A percentile compares a stretch with the other conserved stretches of the same genome.
These are phyloP conservation scores for Pseudogymnoascus sp. DNA, from an alignment of 2,329 filamentous ascomycete genomes.

Conservation along the genomic window DNA sequence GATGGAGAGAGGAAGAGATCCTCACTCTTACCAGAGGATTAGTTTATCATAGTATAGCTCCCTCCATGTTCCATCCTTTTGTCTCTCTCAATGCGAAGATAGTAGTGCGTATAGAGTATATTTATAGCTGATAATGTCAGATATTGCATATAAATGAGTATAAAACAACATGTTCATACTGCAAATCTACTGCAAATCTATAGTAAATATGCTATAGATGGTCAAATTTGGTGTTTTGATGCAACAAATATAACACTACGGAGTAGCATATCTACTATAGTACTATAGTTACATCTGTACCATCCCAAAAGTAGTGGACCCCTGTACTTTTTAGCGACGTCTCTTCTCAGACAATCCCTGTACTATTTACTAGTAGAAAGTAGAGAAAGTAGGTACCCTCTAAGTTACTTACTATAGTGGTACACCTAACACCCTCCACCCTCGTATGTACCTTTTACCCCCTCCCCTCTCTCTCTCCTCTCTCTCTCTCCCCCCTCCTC, in stretches of 20 bases:
- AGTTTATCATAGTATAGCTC: neutral
- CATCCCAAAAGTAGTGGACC: neutral
- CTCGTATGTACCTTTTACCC: neutral
- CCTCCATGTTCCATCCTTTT: neutral
- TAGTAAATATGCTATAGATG: too few relatives aligned
- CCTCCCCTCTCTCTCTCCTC: neutral
- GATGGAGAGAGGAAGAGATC: neutral
- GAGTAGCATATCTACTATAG: too few relatives aligned
- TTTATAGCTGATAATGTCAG: neutral
- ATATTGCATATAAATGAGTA: neutral
- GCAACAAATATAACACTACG: too few relatives aligned
- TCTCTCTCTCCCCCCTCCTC: neutral
- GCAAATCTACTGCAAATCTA: too few relatives aligned
- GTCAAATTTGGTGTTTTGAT: too few relatives aligned
- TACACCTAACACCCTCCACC: neutral
- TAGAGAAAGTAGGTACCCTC: neutral
- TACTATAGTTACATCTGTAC: too few relatives aligned
- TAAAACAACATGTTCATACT: neutral
- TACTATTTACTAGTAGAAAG: neutral
- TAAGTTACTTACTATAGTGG: neutral
- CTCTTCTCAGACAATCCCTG: neutral
- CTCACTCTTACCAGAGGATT: neutral
- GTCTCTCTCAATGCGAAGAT: neutral
- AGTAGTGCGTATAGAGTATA: neutral
- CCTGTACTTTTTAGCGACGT: neutral